Evolutionary conservation across 306 rosid genomes (phyloP), one percentile per base, ranked within the genome.

Genomic region (Abrus pulchellus): DNA sequence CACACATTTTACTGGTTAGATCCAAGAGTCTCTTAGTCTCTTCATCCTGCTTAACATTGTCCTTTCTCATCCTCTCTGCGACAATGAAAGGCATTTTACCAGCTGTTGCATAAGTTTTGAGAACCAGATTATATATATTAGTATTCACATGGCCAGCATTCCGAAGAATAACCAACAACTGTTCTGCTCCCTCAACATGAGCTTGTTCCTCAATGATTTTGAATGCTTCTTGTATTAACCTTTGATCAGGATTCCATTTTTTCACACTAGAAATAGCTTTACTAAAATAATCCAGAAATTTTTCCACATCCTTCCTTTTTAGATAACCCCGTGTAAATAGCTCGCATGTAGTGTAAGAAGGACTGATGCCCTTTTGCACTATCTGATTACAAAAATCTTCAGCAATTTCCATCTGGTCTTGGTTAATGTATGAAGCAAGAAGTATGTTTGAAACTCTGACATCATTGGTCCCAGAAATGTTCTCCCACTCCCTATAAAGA

Each of bases 301-400:
- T 91, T 8, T 80, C 89, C 29, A 83, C 89, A 66, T 82, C 78
- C 59, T 87, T 78, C 86, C 62, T 84, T 77, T 88, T 86, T 85
- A 90, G 74, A 87, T 84, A 90, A n/a, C 92, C 93, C 92, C 89
- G 85, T 12, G 97, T 85, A 68, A 95, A 90, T 61, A 93, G 89
- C 89, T 95, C 98, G 93, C 90, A 95, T 8, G 99, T 89, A 27
- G 97, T 87, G 93, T 91, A 93, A 83, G 82, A 80, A 60, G 93
- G 90, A 56, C 28, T 29, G 49, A 86, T 61, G 49, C 93, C 92
- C 72, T 89, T 89, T 76, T 81, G 52, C 74, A 81, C 86, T 75
- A 91, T 83, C 59, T 70, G 85, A 63, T 75, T 67, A 32, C 83
- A 85, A 75, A 93, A 89, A 1, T 4, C 69, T 85, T 93, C 96